These are phyloP conservation scores for Coffea eugenioides DNA, from an alignment of 257 asterid genomes.

Conservation along the genomic window DNA sequence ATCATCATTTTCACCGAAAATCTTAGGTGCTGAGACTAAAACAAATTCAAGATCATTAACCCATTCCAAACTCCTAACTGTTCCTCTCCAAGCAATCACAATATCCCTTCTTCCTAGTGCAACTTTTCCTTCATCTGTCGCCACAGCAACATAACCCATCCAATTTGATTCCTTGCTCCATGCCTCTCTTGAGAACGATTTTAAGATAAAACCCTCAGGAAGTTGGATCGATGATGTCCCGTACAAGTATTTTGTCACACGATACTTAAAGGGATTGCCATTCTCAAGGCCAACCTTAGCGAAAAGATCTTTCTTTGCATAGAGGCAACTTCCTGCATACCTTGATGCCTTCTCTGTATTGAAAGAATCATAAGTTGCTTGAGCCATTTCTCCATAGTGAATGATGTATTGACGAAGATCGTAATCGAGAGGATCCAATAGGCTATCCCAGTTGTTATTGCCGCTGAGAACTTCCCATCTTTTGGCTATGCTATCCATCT, in stretches of 20 bases:
- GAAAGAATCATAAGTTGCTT: constrained; percentile 76
- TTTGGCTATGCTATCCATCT: constrained; percentile 25
- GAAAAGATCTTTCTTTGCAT: constrained; percentile 46
- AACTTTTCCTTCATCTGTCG: constrained; percentile 65
- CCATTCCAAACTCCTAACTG: constrained; percentile 66
- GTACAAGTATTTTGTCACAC: constrained; percentile 58
- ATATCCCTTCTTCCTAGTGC: constrained; percentile 78
- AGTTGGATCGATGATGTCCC: constrained; percentile 59
- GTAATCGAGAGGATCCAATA: constrained; percentile 62
- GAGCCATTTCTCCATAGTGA: constrained; percentile 70
- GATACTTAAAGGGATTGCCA: constrained; percentile 45
- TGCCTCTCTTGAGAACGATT: constrained; percentile 63
- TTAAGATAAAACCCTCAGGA: constrained; percentile 65
- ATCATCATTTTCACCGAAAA: constrained; percentile 22
- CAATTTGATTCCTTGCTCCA: constrained; percentile 88
- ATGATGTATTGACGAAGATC: constrained; percentile 71
- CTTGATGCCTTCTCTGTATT: constrained; percentile 53
- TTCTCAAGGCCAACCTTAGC: constrained; percentile 47
- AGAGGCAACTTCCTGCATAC: constrained; percentile 67
- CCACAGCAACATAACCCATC: constrained; percentile 87
- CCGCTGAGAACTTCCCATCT: constrained; percentile 82
- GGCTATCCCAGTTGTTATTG: constrained; percentile 52
- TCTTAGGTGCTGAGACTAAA: constrained; percentile 48
- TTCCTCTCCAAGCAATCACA: constrained; percentile 81
- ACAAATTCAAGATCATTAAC: constrained; percentile 56